Base-by-base conservation (phyloP, 1,284 basidiomycete species). In the Anthracocystis walkeri region DNA sequence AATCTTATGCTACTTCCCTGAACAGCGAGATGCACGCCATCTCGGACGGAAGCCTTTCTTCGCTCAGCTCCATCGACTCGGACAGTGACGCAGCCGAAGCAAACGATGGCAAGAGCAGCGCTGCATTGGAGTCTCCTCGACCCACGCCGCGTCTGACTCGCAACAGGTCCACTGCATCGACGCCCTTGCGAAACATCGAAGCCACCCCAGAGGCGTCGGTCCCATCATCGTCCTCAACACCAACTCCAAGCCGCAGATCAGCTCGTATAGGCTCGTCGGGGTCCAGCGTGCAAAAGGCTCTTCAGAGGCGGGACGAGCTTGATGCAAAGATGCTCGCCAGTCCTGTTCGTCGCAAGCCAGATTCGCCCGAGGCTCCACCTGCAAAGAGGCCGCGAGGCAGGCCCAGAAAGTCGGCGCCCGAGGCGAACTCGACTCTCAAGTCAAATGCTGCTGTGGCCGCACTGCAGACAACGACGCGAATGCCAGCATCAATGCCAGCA, bases 251-350 rank as follows among this genome's bases (percentile, higher is more conserved):
- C 48, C 67, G 74, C 33, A 57, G 74, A 29, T 76, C 74, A 25
- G 58, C 62, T 11, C 74, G 74, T 20, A 76, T 76, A 41, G 58
- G 54, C 12, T 58, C 67, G 2, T 64, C 74, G 1, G 74, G 74
- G 8, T 76, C 74, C 6, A 76, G 74, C 52, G 54, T 76, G 10
- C 61, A 76, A 31, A 71, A 76, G 48, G 74, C 74, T 12, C 55
- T 71, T 0, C 60, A 60, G 38, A 67, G 74, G 41, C 38, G 74
- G 14, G 74, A 76, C 42, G 74, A 76, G 31, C 74, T 76, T 16
- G 74, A 76, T 23, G 65, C 55, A 16, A 67, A 65, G 31, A 55
- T 76, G 25, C 51, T 56, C n/a, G 74, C 62, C 31, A 62, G 44
- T 33, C 55, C 58, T 1, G 4, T 50, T 4, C 63, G 63, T 27